Evolutionary conservation across 805 yeast genomes (phyloP), one percentile per base, ranked within the genome.

Genomic region (Komagataella populi): DNA sequence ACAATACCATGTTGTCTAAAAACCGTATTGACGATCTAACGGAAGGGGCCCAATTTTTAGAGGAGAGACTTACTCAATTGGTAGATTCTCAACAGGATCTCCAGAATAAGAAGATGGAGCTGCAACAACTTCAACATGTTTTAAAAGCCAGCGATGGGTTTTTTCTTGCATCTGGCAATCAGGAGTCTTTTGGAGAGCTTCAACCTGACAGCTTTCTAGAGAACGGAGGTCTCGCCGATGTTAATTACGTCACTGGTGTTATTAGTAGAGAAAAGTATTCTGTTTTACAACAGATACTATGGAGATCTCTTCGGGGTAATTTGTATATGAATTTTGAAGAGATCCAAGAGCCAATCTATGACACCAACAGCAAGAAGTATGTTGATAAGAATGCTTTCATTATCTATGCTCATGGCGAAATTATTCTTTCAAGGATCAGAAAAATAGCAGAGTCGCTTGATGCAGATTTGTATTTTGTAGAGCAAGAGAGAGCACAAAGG

Each of bases 251-350:
- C 49, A 79, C 93, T 6, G 99, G 98, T 50, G 90, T 91, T 12
- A 82, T 93, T 48, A 75, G 81, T 47, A 76, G 93, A 59, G 78
- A 72, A 8, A 85, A 84, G 60, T 73, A 88, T 23, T 78, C 75
- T 14, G 72, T 83, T 1, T 71, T 93, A 55, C 89, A 89, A 63
- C 85, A 81, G 59, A 87, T 93, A 52, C 69, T 89, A 48, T 93
- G 96, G 96, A 78, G 99, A 68, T 81, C 88, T 17, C 75, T 91
- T 55, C 81, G 99, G 65, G 99, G 99, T 61, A 93, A 93, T 64
- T 71, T 95, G 56, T 87, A 77, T 60, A 78, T 90, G 64, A 82
- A 83, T 57, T 77, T 84, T 55, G 76, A 77, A 48, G 93, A 86
- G 57, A 79, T 91, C 53, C 76, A 77, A 6, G 86, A 84, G 59